phyloP scores from a whole-genome alignment of 306 rosid genomes.

The Sicyos baderoa region DNA sequence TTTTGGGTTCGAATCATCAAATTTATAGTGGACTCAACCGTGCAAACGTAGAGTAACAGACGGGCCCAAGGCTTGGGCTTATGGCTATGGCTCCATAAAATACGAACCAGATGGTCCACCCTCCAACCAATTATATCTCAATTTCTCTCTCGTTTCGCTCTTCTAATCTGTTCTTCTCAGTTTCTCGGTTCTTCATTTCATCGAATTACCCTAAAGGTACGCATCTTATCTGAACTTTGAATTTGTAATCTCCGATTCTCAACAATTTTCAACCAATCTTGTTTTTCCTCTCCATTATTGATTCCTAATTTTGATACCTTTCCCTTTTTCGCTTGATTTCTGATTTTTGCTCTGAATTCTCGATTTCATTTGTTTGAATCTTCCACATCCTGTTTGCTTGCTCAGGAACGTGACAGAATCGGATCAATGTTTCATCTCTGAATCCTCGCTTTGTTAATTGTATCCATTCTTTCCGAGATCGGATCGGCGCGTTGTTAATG shows the following conservation, averaged over 20 bases:
- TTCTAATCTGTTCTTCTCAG: not conserved
- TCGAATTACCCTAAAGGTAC: not conserved
- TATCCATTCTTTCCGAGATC: conserved; percentile 13
- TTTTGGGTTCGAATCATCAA: too few relatives aligned
- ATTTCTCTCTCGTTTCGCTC: conserved; percentile 19
- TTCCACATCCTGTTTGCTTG: not conserved
- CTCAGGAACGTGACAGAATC: not conserved
- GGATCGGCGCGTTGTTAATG: conserved; percentile 29
- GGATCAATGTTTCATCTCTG: not conserved
- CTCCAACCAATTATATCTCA: too few relatives aligned
- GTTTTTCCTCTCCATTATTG: too few relatives aligned
- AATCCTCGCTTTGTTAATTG: not conserved
- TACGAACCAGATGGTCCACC: not conserved
- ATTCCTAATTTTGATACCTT: too few relatives aligned
- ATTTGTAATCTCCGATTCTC: conserved; percentile 6
- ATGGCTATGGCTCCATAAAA: not conserved
- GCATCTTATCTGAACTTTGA: not conserved
- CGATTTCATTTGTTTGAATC: not conserved
- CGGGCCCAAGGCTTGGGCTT: too few relatives aligned
- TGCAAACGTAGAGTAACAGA: too few relatives aligned
- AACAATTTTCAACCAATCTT: not conserved
- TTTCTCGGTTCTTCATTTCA: not conserved
- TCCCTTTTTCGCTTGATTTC: not conserved
- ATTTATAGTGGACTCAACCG: too few relatives aligned
- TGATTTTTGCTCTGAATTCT: not conserved